Evolutionary conservation across 1,284 basidiomycete genomes (phyloP), one percentile per base, ranked within the genome.

Genomic region (Serendipita sp.): DNA sequence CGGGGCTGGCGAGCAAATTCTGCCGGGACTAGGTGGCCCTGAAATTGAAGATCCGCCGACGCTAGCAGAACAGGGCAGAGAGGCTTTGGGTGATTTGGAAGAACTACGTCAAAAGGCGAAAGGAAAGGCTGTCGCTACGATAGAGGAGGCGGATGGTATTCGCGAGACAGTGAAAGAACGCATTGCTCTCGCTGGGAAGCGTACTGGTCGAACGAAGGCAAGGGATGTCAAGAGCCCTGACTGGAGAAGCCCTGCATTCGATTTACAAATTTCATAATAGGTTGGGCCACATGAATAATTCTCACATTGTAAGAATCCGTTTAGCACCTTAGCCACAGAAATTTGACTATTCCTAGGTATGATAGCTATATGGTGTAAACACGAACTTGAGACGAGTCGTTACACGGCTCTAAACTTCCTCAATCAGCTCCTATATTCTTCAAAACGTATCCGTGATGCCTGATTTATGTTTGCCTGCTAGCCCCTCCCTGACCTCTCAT

Each of bases 1-100:
- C 22, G 79, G 79, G 1, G 70, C 73, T 15, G 77, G 75, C 13
- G 69, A 77, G 3, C 79, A 80, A 66, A 69, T 80, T n/a, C 73
- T 81, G 63, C 74, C 75, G 0, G 73, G 73, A 2, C 74, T 75
- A 61, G 75, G 73, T 3, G 77, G 76, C 4, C 73, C 77, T 1
- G 72, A 75, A 63, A 71, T 67, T 2, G 68, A 45, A 32, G 50
- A 62, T 53, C 34, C 32, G 8, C 55, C 62, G 29, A 63, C 65
- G 22, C 47, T 63, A 3, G 61, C 63, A 13, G 67, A 72, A 2
- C 65, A 62, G 60, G 64, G 64, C 38, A 64, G 62, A 35, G 66
- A 60, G 62, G 69, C 64, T 55, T 67, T 67, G 10, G 61, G 65
- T 43, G 67, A 68, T n/a, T 62, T 64, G 3, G 63, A 63, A 10